Conservation (phyloP, 805 yeast species). For the Metschnikowia cerradonensis region DNA sequence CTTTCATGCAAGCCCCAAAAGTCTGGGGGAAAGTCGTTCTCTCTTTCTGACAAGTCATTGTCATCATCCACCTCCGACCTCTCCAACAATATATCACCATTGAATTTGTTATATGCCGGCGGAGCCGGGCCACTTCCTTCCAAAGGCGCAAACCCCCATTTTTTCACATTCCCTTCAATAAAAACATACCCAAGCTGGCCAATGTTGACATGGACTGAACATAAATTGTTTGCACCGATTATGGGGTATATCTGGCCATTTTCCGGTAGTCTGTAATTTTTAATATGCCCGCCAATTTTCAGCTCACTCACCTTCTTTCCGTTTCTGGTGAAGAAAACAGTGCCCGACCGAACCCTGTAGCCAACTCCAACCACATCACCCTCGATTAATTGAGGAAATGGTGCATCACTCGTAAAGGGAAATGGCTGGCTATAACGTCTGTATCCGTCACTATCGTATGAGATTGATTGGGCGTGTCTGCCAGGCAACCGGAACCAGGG, state of each 20-base stretch:
- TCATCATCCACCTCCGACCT: conserved; percentile 53
- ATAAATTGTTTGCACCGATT: conserved; percentile 78
- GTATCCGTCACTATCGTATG: conserved; percentile 84
- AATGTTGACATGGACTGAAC: conserved; percentile 80
- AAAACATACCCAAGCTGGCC: conserved; percentile 89
- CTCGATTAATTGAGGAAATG: conserved; percentile 57
- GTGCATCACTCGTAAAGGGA: conserved; percentile 40
- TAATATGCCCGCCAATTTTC: conserved; percentile 73
- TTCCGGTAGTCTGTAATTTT: conserved; percentile 55
- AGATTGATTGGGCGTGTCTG: conserved; percentile 73
- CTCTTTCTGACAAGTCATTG: conserved; percentile 40
- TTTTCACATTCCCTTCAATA: conserved; percentile 89
- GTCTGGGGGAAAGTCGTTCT: conserved; percentile 53
- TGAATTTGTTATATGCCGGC: conserved; percentile 82
- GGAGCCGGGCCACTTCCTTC: conserved; percentile 90
- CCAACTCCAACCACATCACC: conserved; percentile 97
- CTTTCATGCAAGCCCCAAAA: conserved; percentile 42
- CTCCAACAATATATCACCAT: conserved; percentile 73
- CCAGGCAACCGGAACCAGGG: conserved; percentile 95
- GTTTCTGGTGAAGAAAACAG: conserved; percentile 89
- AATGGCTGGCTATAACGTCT: conserved; percentile 81
- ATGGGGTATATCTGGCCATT: conserved; percentile 70
- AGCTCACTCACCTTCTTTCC: conserved; percentile 86
- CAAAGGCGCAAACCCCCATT: conserved; percentile 92
- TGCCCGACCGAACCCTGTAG: conserved; percentile 74